Percentiles rank a stretch among this genome's conserved stretches.
phyloP scores from a whole-genome alignment of 495 filamentous ascomycete genomes.

The Delitschia confertaspora region DNA sequence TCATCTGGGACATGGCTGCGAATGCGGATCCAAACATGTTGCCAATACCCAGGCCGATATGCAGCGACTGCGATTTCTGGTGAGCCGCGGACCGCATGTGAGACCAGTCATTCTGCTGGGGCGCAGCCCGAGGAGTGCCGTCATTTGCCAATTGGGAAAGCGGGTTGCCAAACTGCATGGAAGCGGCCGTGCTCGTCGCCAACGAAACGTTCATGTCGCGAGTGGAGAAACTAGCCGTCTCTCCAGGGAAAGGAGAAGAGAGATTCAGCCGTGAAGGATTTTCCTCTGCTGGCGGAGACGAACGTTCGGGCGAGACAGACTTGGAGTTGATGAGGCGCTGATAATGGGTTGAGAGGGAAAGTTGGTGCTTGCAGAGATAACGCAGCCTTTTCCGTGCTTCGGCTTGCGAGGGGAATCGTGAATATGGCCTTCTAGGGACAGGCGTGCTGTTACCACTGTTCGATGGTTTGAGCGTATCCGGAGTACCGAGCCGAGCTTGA shows the following conservation, averaged over 20 bases:
- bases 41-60: slow-evolving; percentile 32
- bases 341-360: slow-evolving; percentile 56
- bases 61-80: slow-evolving; percentile 38
- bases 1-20: slow-evolving; percentile 43
- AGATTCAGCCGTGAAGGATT: slow-evolving; percentile 22
- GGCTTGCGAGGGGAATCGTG: slow-evolving; percentile 70
- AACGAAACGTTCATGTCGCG: slow-evolving; percentile 83
- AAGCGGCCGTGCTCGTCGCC: slow-evolving; percentile 65
- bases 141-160: slow-evolving; percentile 51
- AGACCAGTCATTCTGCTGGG: slow-evolving; percentile 13
- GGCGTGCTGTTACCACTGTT: slow-evolving; percentile 63
- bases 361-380: slow-evolving; percentile 69
- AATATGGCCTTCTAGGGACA: slow-evolving; percentile 36
- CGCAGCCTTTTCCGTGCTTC: slow-evolving; percentile 75
- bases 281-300: slow-evolving; percentile 37
- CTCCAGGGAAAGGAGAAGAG: slow-evolving; percentile 32
- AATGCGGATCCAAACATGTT: slow-evolving; percentile 24
- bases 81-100: slow-evolving; percentile 30
- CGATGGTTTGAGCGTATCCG: slow-evolving; percentile 36
- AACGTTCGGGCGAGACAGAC: slow-evolving; percentile 62
- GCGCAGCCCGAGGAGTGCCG: slow-evolving; percentile 12
- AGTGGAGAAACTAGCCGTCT: slow-evolving; percentile 47
- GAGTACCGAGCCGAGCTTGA: slow-evolving; percentile 31
- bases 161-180: slow-evolving; percentile 64
- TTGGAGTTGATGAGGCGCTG: slow-evolving; percentile 63